Conservation (phyloP, 2,329 filamentous ascomycete species). For the Penicillium sp. region DNA sequence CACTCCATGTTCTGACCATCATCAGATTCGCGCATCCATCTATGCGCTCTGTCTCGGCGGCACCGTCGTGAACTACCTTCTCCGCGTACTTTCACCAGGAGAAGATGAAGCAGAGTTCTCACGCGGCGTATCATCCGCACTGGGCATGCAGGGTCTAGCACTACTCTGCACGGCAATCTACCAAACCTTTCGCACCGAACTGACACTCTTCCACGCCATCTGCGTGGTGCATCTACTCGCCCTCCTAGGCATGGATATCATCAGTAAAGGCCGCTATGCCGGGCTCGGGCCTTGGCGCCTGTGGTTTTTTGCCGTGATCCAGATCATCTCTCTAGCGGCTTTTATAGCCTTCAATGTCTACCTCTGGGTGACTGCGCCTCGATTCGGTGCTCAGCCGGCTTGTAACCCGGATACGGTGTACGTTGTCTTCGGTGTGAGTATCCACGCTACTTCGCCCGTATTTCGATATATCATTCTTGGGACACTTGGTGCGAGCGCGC, state of each 20-base stretch:
- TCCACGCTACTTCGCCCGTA: conserved; percentile 12
- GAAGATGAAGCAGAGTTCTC: conserved; percentile 17
- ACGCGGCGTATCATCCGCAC: conserved; percentile 14
- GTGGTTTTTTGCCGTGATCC: conserved; percentile 11
- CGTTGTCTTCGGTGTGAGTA: conserved; percentile 16
- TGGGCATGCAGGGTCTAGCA: conserved; percentile 17
- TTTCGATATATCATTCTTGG: conserved; percentile 18
- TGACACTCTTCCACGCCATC: conserved; percentile 20
- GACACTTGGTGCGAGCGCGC: conserved; percentile 4
- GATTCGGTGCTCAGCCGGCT: conserved; percentile 13
- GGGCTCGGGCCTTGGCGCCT: conserved; percentile 16
- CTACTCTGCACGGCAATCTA: conserved; percentile 19
- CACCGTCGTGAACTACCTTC: conserved; percentile 12
- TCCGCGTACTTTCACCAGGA: conserved; percentile 13
- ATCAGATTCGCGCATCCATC: conserved; percentile 18
- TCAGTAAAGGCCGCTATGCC: conserved; percentile 16
- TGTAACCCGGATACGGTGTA: conserved; percentile 14
- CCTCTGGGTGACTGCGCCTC: conserved; percentile 15
- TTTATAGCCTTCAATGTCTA: conserved; percentile 16
- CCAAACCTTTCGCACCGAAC: conserved; percentile 13
- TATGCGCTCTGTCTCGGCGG: conserved; percentile 17
- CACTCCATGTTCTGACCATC: neutral
- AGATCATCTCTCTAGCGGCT: conserved; percentile 8
- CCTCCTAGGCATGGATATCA: conserved; percentile 11
- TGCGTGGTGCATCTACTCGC: conserved; percentile 17